Base-by-base conservation (phyloP, 306 rosid species). In the Trifolium subterraneum region DNA sequence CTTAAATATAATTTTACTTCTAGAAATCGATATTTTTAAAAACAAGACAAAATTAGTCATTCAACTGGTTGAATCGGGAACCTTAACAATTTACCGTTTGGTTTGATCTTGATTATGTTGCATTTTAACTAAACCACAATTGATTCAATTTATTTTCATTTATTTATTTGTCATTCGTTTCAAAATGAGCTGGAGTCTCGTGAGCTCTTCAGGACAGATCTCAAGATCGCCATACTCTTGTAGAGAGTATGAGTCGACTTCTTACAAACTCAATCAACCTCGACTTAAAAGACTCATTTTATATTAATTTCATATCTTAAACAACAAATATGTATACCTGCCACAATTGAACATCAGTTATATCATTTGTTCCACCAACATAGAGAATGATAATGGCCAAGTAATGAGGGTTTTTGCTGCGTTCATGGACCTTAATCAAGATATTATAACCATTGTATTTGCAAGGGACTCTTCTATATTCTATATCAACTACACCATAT, bases 341-440 rank as follows among this genome's bases (percentile, higher is more conserved):
- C 90, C 86, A 91, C 44, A 86, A 4, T 63, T 91, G 79, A 9
- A 86, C 85, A 13, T 83, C 84, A 12, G 81, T 78, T 78, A 91
- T 54, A 56, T 94, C 98, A 9, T 87, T 64, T 76, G 67, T 63
- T 55, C 98, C 98, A 15, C 63, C 85, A 0, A 84, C 85, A 64
- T 90, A 82, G 15, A 83, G 69, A 25, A 85, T 8, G 12, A 83
- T 31, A 3, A 91, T 23, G 23, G 97, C 92, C 18, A 94, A 75
- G 84, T 94, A 94, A 14, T 33, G 23, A 7, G 98, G 98, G 70
- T 14, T 70, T 15, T 35, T 63, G 84, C 98, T 94, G 4, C 75
- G 67, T 13, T 87, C 89, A 18, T 89, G 87, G 47, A 94, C 87
- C 88, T 80, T 87, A 45, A 81, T 1, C 52, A 75, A 58, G 56